phyloP scores from a whole-genome alignment of 345 rosid genomes.

The Gossypium mustelinum region DNA sequence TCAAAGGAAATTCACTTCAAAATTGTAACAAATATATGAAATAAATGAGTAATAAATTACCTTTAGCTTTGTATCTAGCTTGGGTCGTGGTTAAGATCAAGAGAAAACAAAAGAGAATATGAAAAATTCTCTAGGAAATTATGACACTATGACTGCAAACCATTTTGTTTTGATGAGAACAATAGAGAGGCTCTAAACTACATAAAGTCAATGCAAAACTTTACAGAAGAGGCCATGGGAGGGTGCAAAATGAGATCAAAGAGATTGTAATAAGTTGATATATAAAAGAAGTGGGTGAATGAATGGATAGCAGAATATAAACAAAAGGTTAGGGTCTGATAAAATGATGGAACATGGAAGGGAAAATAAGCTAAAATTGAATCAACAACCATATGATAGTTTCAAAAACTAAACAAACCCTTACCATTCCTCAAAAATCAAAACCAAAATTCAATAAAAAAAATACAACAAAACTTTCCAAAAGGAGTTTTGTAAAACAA shows the following conservation, averaged over 20 bases:
- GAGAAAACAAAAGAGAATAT: slow-evolving; percentile 35
- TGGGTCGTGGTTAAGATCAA: slow-evolving; percentile 51
- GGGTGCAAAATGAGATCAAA: no score
- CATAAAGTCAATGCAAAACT: no score
- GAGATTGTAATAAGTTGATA: no score
- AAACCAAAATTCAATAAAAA: neutral
- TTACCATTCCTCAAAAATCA: neutral
- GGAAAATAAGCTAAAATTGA: slow-evolving; percentile 19
- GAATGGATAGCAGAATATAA: slow-evolving; percentile 23
- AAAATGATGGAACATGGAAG: slow-evolving; percentile 45
- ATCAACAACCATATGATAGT: neutral
- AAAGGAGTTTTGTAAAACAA: neutral
- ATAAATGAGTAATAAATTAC: slow-evolving; percentile 14
- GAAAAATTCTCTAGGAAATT: slow-evolving; percentile 14
- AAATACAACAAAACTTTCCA: neutral
- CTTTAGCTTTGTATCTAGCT: slow-evolving; percentile 43
- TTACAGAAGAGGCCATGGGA: no score
- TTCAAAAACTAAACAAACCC: slow-evolving; percentile 16
- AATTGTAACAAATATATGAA: neutral
- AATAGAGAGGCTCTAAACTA: neutral
- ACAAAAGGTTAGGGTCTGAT: slow-evolving; percentile 7
- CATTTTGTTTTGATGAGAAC: slow-evolving; percentile 25
- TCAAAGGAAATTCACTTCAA: neutral
- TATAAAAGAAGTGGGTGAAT: slow-evolving; percentile 15
- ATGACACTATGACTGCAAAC: slow-evolving; percentile 14